A percentile compares a stretch with the other conserved stretches of the same genome.
Evolutionary conservation across 2,329 filamentous ascomycete species (phyloP).

Genomic region (Polytolypa hystricis): DNA sequence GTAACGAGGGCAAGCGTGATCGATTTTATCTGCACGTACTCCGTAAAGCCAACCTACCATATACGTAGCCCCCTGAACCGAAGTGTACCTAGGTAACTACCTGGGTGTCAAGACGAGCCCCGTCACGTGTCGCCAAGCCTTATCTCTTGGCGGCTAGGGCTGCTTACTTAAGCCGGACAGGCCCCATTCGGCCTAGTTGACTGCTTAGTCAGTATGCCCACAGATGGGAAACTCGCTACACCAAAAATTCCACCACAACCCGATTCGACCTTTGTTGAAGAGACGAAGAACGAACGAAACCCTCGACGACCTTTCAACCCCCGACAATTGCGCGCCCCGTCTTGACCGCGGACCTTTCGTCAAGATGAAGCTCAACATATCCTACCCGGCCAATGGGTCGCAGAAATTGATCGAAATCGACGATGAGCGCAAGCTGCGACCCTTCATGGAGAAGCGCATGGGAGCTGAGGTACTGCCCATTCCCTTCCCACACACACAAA

Average conservation of each 20-base stretch:
- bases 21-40: too few relatives aligned
- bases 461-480: conserved; percentile 40
- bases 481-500: too few relatives aligned
- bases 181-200: conserved; percentile 17
- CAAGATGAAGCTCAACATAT: conserved; percentile 70
- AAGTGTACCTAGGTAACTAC: too few relatives aligned
- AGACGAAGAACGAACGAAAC: conserved; percentile 19
- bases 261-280: too few relatives aligned
- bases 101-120: not conserved
- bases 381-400: conserved; percentile 97
- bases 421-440: conserved; percentile 97
- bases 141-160: conserved; percentile 7
- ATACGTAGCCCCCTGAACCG: too few relatives aligned
- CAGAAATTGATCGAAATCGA: conserved; percentile 99
- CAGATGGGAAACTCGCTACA: conserved; percentile 31
- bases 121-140: not conserved
- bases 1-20: too few relatives aligned
- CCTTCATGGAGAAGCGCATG: conserved; percentile 98
- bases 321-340: conserved; percentile 34
- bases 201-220: conserved; percentile 26
- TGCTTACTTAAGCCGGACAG: conserved; percentile 17
- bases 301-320: conserved; percentile 22
- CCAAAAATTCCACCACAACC: conserved; percentile 24
- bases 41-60: too few relatives aligned
- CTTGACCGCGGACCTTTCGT: conserved; percentile 38